Evolutionary conservation across 345 rosid species (phyloP).

Genomic region (Aquilaria yunnanensis): DNA sequence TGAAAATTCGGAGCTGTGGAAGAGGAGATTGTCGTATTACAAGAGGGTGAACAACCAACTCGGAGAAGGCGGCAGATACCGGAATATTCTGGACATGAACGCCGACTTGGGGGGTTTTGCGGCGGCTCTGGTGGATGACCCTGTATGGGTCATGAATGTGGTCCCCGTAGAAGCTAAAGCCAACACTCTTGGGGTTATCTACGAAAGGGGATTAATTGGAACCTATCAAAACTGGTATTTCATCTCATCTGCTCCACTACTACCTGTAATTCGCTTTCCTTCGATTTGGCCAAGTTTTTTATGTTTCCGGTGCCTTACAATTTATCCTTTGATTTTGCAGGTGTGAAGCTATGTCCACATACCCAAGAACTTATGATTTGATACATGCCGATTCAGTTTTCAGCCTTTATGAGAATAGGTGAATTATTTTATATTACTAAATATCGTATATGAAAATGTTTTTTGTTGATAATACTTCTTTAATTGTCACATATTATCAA

Average conservation of each 20-base stretch:
- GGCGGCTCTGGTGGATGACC: constrained; percentile 42
- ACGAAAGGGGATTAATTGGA: constrained; percentile 59
- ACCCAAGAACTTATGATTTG: constrained; percentile 62
- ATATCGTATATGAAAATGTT: neutral
- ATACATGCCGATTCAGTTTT: constrained; percentile 58
- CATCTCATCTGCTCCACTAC: neutral
- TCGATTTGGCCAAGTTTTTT: neutral
- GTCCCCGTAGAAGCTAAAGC: constrained; percentile 42
- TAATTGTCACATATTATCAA: no score
- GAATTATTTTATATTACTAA: neutral
- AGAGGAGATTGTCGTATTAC: constrained; percentile 41
- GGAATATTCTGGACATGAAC: constrained; percentile 66
- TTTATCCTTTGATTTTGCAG: constrained; percentile 13
- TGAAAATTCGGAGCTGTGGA: constrained; percentile 36
- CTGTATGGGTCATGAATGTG: constrained; percentile 66
- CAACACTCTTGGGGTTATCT: constrained; percentile 54
- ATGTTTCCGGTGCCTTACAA: neutral
- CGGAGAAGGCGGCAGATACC: constrained; percentile 38
- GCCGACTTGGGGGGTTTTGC: constrained; percentile 63
- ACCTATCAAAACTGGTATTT: constrained; percentile 57
- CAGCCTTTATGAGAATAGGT: constrained; percentile 52
- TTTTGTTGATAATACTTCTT: no score
- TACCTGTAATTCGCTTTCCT: neutral
- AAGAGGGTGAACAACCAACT: constrained; percentile 46
- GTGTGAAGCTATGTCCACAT: constrained; percentile 83